phyloP scores from a whole-genome alignment of 2,329 filamentous ascomycete species.

The Davidsoniella virescens region DNA sequence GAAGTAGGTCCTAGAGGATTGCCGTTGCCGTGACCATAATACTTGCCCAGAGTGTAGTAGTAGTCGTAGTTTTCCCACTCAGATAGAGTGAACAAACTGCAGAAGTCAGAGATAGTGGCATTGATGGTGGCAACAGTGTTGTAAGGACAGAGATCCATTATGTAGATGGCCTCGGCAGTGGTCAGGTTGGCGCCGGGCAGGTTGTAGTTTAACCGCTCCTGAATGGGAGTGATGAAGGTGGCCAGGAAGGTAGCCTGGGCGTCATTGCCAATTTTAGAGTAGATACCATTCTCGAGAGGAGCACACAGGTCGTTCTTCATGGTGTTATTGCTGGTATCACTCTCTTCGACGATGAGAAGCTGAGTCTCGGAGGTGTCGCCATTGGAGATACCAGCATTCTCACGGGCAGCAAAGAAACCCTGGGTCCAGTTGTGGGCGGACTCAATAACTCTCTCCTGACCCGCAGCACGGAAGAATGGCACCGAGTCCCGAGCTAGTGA shows the following conservation, averaged over 20 bases:
- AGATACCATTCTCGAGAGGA: conserved; percentile 46
- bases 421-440: conserved; percentile 62
- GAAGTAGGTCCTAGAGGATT: conserved; percentile 69
- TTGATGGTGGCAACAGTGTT: conserved; percentile 51
- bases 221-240: conserved; percentile 51
- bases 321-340: conserved; percentile 56
- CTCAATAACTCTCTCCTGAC: conserved; percentile 52
- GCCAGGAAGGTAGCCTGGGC: conserved; percentile 42
- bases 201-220: conserved; percentile 49
- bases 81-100: conserved; percentile 50
- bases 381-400: conserved; percentile 22
- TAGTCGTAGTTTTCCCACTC: conserved; percentile 77
- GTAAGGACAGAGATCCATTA: conserved; percentile 88
- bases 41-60: conserved; percentile 64
- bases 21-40: conserved; percentile 64
- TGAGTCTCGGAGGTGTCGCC: conserved; percentile 30
- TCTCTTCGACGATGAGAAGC: conserved; percentile 57
- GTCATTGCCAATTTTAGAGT: conserved; percentile 29
- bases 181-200: conserved; percentile 53
- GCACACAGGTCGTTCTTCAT: conserved; percentile 59
- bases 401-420: conserved; percentile 45
- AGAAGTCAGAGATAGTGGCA: conserved; percentile 50
- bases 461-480: conserved; percentile 59
- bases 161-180: conserved; percentile 41
- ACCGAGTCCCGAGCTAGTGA: conserved; percentile 37